phyloP scores from a whole-genome alignment of 768 basidiomycete species.

The Pisolithus orientalis region DNA sequence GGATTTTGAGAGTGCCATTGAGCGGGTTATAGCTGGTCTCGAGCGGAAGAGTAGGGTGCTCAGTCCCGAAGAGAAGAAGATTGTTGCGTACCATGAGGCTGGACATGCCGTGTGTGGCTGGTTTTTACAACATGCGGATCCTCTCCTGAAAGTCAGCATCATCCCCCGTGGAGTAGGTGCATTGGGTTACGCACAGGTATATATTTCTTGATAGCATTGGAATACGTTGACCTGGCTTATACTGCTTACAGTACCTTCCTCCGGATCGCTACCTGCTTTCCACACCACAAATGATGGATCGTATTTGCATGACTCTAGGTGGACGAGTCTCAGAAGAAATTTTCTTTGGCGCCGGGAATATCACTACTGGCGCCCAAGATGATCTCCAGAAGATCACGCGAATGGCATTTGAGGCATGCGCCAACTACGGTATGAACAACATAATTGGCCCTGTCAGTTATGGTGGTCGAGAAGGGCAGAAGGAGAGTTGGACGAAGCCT shows the following conservation, averaged over 20 bases:
- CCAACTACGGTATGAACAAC: slow-evolving; percentile 96
- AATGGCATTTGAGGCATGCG: slow-evolving; percentile 95
- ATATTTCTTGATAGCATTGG: neutral
- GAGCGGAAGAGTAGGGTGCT: slow-evolving; percentile 94
- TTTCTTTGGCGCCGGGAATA: slow-evolving; percentile 86
- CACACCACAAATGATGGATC: slow-evolving; percentile 88
- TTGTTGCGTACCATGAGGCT: slow-evolving; percentile 97
- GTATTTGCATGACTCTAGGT: slow-evolving; percentile 98
- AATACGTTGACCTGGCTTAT: slow-evolving; percentile 6
- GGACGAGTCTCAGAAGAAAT: slow-evolving; percentile 98
- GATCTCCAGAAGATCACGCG: slow-evolving; percentile 97
- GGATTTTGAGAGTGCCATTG: slow-evolving; percentile 96
- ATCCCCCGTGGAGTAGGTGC: slow-evolving; percentile 96
- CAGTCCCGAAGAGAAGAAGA: slow-evolving; percentile 95
- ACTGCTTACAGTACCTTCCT: slow-evolving; percentile 67
- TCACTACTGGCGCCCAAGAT: slow-evolving; percentile 97
- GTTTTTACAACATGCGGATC: slow-evolving; percentile 97
- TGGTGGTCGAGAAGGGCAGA: slow-evolving; percentile 77
- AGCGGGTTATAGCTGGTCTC: slow-evolving; percentile 94
- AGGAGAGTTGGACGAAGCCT: slow-evolving; percentile 91
- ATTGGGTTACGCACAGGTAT: slow-evolving; percentile 91
- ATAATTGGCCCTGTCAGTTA: slow-evolving; percentile 96
- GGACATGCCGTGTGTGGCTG: slow-evolving; percentile 98
- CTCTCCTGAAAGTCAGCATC: slow-evolving; percentile 95
- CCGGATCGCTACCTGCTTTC: slow-evolving; percentile 94